Conservation (phyloP, 352 stramenopile species). For the Aphanomyces astaci region DNA sequence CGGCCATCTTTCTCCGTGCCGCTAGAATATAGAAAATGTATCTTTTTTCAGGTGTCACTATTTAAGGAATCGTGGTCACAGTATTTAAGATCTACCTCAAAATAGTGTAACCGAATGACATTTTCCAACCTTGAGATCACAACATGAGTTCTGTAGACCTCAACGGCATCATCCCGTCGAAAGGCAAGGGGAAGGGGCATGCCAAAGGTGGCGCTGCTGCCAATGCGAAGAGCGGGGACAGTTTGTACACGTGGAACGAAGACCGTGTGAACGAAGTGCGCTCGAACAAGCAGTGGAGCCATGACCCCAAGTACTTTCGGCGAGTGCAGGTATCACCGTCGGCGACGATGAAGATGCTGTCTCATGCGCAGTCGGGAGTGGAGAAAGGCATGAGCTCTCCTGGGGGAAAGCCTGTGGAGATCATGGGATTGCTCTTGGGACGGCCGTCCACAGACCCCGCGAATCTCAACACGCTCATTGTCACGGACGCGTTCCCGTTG, state of each 20-base stretch:
- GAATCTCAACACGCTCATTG: slow-evolving; percentile 89
- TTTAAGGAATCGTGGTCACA: background rate
- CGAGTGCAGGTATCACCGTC: slow-evolving; percentile 92
- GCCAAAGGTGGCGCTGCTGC: background rate
- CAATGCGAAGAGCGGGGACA: slow-evolving; percentile 12
- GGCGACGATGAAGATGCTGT: slow-evolving; percentile 96
- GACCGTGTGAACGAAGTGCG: slow-evolving; percentile 79
- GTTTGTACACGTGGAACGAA: slow-evolving; percentile 37
- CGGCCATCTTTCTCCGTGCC: background rate
- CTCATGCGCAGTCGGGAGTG: slow-evolving; percentile 96
- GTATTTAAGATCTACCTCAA: background rate
- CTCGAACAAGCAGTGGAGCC: slow-evolving; percentile 84
- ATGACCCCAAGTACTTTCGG: slow-evolving; percentile 93
- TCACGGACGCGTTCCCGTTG: slow-evolving; percentile 97
- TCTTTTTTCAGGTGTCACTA: background rate
- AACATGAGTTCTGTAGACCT: background rate
- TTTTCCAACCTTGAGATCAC: no score
- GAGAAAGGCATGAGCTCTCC: slow-evolving; percentile 94
- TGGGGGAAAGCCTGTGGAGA: slow-evolving; percentile 95
- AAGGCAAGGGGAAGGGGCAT: background rate
- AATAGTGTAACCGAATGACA: no score
- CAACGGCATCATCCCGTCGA: background rate
- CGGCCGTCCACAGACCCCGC: slow-evolving; percentile 86
- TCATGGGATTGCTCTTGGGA: slow-evolving; percentile 98
- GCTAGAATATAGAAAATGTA: background rate